Evolutionary conservation across 805 yeast species (phyloP), one percentile per base, ranked within the genome.

Genomic region (Cyberlindnera samutprakarnensis): DNA sequence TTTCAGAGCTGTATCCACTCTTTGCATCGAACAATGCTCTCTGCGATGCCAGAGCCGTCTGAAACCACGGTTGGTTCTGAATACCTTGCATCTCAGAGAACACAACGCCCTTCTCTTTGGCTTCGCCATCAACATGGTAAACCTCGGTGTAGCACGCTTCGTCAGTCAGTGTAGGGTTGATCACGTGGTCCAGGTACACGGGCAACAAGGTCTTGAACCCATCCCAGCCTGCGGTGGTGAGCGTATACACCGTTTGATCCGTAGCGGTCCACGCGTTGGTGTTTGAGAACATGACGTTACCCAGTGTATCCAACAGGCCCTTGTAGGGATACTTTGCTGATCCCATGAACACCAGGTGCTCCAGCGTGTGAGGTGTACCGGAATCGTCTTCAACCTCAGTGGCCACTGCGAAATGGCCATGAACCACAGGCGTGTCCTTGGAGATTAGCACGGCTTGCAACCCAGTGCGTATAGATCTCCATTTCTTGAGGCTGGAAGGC

Each of bases 251-350:
- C 0, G 98, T 92, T 52, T 85, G 94, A 57, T 92, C 97, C 5
- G 92, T 85, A 1, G 81, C 86, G 0, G 98, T 92, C 96, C 96
- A 88, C 0, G 98, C 98, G 51, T 92, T 92, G 0, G 97, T 92
- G 5, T 75, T 68, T 2, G 95, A 81, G 57, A 79, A 82, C 40
- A 86, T 78, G 35, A 83, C 60, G 50, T 86, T 85, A 6, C 96
- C 95, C 31, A 88, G 67, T 9, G 78, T 78, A 51, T 92, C 98
- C 29, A 92, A 62, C 30, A 88, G 63, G 7, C 98, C 97, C 56
- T 90, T 90, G 56, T 80, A 90, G 0, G 97, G 97, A 47, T 76
- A 84, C 36, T 78, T 75, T 42, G 78, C 66, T 3, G 95, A 84
- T 1, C 98, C 98, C 95, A 87, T 84, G 56, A 92, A 92, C 23